A percentile compares a stretch with the other conserved stretches of the same genome.
phyloP scores from a whole-genome alignment of 2,329 filamentous ascomycete species.

The Colletotrichum siamense region DNA sequence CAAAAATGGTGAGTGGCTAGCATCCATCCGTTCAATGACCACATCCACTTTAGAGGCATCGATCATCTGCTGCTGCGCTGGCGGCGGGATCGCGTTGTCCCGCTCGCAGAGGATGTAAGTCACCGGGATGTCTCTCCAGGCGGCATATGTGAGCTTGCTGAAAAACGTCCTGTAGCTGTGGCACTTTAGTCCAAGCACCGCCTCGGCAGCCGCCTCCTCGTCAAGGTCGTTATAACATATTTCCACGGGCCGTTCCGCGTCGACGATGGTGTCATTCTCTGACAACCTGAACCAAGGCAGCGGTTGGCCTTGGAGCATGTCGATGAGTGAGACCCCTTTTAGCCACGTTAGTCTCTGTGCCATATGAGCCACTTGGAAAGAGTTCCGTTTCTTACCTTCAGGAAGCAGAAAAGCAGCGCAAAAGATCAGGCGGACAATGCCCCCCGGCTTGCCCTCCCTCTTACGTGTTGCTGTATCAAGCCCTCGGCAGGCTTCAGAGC shows the following conservation, averaged over 20 bases:
- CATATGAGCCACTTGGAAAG: rapidly evolving
- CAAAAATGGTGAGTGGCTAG: background rate
- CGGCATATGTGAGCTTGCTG: conserved; percentile 1
- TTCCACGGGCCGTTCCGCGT: background rate
- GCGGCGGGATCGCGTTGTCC: background rate
- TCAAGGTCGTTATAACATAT: background rate
- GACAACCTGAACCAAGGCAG: background rate
- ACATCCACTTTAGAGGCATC: background rate
- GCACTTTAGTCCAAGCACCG: background rate
- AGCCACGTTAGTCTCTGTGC: background rate
- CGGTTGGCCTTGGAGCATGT: background rate
- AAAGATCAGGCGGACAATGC: conserved; percentile 32
- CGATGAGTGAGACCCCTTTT: background rate
- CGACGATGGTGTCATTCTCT: background rate
- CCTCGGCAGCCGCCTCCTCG: background rate
- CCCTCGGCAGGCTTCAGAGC: conserved; percentile 34
- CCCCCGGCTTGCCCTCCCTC: conserved; percentile 33
- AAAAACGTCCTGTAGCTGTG: background rate
- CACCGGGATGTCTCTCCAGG: background rate
- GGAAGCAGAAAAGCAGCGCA: background rate
- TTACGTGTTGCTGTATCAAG: conserved; percentile 33
- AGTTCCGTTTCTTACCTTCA: background rate
- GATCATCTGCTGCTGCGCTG: background rate
- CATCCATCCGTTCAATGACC: background rate
- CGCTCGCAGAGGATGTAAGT: background rate